Conservation (phyloP, 2,329 filamentous ascomycete genomes). For the Sporothrix inflata region DNA sequence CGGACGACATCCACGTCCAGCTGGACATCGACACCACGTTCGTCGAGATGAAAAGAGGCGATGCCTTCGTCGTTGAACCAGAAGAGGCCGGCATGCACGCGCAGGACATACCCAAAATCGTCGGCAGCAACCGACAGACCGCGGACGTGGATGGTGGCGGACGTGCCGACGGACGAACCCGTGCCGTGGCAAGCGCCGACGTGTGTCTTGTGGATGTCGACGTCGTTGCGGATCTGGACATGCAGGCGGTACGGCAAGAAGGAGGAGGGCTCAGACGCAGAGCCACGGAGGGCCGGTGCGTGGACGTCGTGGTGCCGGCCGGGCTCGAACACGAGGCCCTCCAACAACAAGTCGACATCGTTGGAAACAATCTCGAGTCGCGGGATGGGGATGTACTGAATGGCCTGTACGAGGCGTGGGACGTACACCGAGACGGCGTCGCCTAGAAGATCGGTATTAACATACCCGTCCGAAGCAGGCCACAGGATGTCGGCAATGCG, state of each 20-base stretch:
- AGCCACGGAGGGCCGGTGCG: not conserved
- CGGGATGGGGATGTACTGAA: slow-evolving; percentile 89
- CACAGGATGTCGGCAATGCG: slow-evolving; percentile 72
- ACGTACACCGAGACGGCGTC: slow-evolving; percentile 81
- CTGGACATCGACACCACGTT: slow-evolving; percentile 83
- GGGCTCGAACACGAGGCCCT: slow-evolving; percentile 89
- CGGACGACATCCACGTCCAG: slow-evolving; percentile 82
- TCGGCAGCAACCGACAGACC: slow-evolving; percentile 83
- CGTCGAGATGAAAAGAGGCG: slow-evolving; percentile 81
- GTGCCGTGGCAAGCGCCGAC: slow-evolving; percentile 48
- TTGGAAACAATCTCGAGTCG: slow-evolving; percentile 85
- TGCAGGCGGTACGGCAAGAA: slow-evolving; percentile 86
- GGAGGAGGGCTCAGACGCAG: slow-evolving; percentile 59
- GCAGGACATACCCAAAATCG: slow-evolving; percentile 88
- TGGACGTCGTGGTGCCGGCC: slow-evolving; percentile 71
- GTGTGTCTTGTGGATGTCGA: slow-evolving; percentile 80
- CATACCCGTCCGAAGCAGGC: slow-evolving; percentile 64
- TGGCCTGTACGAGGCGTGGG: slow-evolving; percentile 72
- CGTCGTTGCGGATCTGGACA: slow-evolving; percentile 80
- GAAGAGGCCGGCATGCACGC: slow-evolving; percentile 74
- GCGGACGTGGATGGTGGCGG: slow-evolving; percentile 76
- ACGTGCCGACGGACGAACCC: slow-evolving; percentile 63
- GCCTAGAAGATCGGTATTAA: slow-evolving; percentile 63
- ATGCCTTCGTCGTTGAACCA: slow-evolving; percentile 81
- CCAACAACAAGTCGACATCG: slow-evolving; percentile 80